These are phyloP conservation scores for Multifurca ochricompacta DNA, from an alignment of 768 basidiomycete species.

Conservation along the genomic window DNA sequence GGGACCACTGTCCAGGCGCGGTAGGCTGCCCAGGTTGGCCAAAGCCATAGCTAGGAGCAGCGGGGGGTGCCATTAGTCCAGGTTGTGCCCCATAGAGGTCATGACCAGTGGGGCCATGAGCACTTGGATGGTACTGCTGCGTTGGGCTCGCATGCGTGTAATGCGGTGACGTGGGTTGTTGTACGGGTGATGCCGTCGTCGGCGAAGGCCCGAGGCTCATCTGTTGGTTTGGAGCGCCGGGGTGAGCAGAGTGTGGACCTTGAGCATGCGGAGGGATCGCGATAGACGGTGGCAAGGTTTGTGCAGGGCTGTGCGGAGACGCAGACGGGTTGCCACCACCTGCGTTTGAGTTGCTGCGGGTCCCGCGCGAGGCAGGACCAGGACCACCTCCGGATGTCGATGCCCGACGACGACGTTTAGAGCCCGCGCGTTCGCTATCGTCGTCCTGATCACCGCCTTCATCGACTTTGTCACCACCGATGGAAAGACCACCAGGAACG, in stretches of 20 bases:
- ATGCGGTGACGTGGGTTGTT: constrained; percentile 21
- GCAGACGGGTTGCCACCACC: constrained; percentile 19
- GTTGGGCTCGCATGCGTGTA: constrained; percentile 21
- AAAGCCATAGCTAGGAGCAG: constrained; percentile 18
- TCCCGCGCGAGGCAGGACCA: constrained; percentile 4
- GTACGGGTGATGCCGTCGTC: constrained; percentile 20
- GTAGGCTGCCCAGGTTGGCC: constrained; percentile 16
- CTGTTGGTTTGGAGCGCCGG: constrained; percentile 16
- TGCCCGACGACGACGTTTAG: constrained; percentile 62
- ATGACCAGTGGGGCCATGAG: constrained; percentile 12
- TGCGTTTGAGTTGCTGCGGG: constrained; percentile 18
- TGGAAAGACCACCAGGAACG: constrained; percentile 73
- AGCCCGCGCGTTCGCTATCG: constrained; percentile 36
- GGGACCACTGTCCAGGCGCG: constrained; percentile 20
- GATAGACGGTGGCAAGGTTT: constrained; percentile 22
- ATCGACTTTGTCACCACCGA: constrained; percentile 56
- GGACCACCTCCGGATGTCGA: constrained; percentile 36
- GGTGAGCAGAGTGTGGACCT: constrained; percentile 15
- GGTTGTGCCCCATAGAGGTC: constrained; percentile 16
- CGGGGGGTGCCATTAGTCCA: constrained; percentile 21
- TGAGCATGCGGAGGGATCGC: constrained; percentile 21
- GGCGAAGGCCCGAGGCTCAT: constrained; percentile 20
- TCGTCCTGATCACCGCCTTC: constrained; percentile 49
- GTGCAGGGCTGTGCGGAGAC: constrained; percentile 21
- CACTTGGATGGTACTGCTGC: constrained; percentile 16